Percentiles rank a stretch among this genome's conserved stretches.
phyloP scores from a whole-genome alignment of 2,329 filamentous ascomycete genomes.

The Aspergillus arachidicola region DNA sequence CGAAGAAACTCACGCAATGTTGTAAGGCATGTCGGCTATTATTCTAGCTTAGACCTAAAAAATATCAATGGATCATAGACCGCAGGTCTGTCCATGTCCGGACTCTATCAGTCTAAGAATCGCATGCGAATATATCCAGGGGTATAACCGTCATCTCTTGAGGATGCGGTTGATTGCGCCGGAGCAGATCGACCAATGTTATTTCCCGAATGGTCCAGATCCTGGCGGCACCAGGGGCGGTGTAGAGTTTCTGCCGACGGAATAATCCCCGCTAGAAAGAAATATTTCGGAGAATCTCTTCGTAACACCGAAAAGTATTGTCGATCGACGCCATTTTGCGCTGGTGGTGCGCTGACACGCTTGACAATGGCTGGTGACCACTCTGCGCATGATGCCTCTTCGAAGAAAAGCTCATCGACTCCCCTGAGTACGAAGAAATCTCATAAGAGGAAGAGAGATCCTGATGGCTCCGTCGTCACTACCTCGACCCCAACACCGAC shows the following conservation, averaged over 20 bases:
- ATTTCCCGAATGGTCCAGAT: slow-evolving; percentile 19
- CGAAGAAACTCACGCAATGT: slow-evolving; percentile 61
- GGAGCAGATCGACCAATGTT: slow-evolving; percentile 2
- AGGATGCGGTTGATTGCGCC: background rate
- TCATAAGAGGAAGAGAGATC: slow-evolving; percentile 39
- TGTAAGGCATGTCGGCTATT: slow-evolving; percentile 63
- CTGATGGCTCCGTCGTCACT: slow-evolving; percentile 26
- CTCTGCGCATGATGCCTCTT: slow-evolving; percentile 51
- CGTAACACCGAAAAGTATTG: slow-evolving; percentile 21
- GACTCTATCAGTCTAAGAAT: background rate
- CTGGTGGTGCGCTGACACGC: slow-evolving; percentile 14
- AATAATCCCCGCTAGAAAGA: slow-evolving; percentile 31
- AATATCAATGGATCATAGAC: background rate
- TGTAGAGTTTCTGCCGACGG: slow-evolving; percentile 23
- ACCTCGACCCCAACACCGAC: slow-evolving; percentile 33
- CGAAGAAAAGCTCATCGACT: slow-evolving; percentile 25
- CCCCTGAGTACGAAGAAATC: slow-evolving; percentile 27
- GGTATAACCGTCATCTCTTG: background rate
- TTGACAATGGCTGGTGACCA: slow-evolving; percentile 50
- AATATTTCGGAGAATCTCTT: slow-evolving; percentile 23
- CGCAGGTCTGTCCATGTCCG: slow-evolving; percentile 24
- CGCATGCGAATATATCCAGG: background rate
- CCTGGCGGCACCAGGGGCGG: slow-evolving; percentile 23
- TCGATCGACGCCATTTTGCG: slow-evolving; percentile 11
- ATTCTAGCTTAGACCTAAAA: slow-evolving; percentile 19